Conservation (phyloP, 495 filamentous ascomycete species). For the Symbiotaphrina buchneri region DNA sequence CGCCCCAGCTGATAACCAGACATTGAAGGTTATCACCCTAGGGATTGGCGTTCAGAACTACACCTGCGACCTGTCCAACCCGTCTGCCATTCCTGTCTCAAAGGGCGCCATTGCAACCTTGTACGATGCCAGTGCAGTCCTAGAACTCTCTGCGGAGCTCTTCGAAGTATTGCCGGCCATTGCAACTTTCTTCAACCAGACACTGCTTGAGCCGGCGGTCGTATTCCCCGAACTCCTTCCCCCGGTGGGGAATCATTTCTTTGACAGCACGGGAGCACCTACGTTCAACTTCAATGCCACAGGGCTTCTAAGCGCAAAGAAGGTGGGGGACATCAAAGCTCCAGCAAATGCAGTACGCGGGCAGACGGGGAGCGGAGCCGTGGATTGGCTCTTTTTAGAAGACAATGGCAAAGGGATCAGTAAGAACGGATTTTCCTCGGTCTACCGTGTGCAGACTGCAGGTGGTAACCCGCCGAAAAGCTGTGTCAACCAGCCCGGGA, state of each 20-base stretch:
- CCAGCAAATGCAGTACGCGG: not conserved
- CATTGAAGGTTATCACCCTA: not conserved
- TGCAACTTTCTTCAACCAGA: not conserved
- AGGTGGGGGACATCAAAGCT: not conserved
- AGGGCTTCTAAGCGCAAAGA: not conserved
- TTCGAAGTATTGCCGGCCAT: no score
- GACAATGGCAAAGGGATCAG: not conserved
- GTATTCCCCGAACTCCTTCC: not conserved
- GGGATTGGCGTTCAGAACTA: slow-evolving; percentile 1
- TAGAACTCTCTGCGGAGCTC: no score
- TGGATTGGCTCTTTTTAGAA: not conserved
- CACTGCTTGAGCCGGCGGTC: not conserved
- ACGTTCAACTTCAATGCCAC: not conserved
- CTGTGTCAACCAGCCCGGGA: not conserved
- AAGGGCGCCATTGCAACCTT: not conserved
- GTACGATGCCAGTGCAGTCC: not conserved
- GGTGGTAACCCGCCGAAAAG: not conserved
- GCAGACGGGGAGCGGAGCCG: not conserved
- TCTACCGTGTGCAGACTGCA: not conserved
- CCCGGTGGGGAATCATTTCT: not conserved
- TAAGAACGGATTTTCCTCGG: not conserved
- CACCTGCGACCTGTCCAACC: not conserved
- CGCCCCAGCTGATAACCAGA: not conserved
- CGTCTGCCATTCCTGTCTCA: not conserved
- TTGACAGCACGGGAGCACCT: not conserved